These are phyloP conservation scores for Synchytrium microbalum DNA, from an alignment of 371 early-diverging fungal species.

Conservation along the genomic window DNA sequence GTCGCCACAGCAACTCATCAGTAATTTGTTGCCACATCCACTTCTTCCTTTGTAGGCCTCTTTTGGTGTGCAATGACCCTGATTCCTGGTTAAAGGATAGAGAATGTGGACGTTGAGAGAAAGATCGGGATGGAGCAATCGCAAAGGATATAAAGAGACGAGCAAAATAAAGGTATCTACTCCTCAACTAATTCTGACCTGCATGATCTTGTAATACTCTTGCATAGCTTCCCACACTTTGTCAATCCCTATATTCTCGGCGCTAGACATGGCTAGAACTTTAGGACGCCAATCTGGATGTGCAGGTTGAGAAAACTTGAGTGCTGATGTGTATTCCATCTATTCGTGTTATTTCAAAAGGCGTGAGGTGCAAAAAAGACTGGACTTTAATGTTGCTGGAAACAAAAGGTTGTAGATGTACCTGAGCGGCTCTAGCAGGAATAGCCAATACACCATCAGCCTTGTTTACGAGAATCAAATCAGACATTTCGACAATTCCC, in stretches of 20 bases:
- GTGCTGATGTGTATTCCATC: slow-evolving; percentile 54
- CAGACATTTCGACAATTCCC: slow-evolving; percentile 74
- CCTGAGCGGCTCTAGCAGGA: slow-evolving; percentile 54
- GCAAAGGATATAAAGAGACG: too few species aligned
- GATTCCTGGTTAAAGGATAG: slow-evolving; percentile 18
- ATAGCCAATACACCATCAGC: slow-evolving; percentile 58
- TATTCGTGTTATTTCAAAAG: neutral
- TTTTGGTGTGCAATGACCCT: slow-evolving; percentile 38
- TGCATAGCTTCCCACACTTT: slow-evolving; percentile 59
- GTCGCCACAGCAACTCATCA: slow-evolving; percentile 37
- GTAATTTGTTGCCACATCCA: slow-evolving; percentile 72
- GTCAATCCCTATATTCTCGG: slow-evolving; percentile 47
- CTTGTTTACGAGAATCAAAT: slow-evolving; percentile 71
- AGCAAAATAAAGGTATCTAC: too few species aligned
- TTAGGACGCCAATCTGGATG: slow-evolving; percentile 33
- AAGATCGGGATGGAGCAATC: too few species aligned
- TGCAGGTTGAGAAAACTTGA: slow-evolving; percentile 45
- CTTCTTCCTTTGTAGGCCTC: slow-evolving; percentile 50
- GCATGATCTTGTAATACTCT: slow-evolving; percentile 34
- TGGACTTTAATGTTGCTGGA: neutral
- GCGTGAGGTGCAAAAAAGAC: neutral
- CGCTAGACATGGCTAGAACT: slow-evolving; percentile 55
- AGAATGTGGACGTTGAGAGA: neutral
- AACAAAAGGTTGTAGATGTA: neutral
- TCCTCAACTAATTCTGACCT: slow-evolving; percentile 4